phyloP scores from a whole-genome alignment of 2,329 filamentous ascomycete genomes.

The Nemania diffusa region DNA sequence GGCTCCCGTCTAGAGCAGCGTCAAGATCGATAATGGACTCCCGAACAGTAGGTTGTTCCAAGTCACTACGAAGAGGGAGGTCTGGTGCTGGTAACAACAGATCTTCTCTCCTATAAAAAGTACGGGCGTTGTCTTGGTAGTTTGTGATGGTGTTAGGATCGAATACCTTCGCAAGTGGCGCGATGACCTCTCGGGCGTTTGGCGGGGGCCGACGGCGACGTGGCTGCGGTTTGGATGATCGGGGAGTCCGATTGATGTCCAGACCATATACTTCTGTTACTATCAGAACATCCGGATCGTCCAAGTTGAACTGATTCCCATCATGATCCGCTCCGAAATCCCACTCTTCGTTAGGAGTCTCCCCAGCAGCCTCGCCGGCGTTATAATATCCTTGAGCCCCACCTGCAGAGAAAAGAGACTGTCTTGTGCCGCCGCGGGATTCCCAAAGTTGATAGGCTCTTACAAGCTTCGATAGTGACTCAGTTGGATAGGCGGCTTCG shows the following conservation, averaged over 20 bases:
- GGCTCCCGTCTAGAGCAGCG: not conserved
- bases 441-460: slow-evolving; percentile 1
- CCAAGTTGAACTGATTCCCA: slow-evolving; percentile 8
- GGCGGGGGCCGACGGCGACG: not conserved
- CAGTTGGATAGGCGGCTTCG: not conserved
- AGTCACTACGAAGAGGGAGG: not conserved
- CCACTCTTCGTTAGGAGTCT: not conserved
- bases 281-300: slow-evolving; percentile 1
- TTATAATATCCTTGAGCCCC: not conserved
- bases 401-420: not conserved
- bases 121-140: not conserved
- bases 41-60: not conserved
- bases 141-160: slow-evolving; percentile 1
- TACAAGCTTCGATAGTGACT: not conserved
- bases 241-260: slow-evolving; percentile 10
- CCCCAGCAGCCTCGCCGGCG: slow-evolving; percentile 3
- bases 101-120: not conserved
- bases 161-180: not conserved
- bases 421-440: not conserved
- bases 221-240: not conserved
- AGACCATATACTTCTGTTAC: slow-evolving; percentile 11
- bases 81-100: not conserved
- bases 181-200: not conserved
- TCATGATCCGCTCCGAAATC: not conserved
- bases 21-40: slow-evolving; percentile 10